These are phyloP conservation scores for Cyclocybe aegerita DNA, from an alignment of 768 basidiomycete species.

Conservation along the genomic window DNA sequence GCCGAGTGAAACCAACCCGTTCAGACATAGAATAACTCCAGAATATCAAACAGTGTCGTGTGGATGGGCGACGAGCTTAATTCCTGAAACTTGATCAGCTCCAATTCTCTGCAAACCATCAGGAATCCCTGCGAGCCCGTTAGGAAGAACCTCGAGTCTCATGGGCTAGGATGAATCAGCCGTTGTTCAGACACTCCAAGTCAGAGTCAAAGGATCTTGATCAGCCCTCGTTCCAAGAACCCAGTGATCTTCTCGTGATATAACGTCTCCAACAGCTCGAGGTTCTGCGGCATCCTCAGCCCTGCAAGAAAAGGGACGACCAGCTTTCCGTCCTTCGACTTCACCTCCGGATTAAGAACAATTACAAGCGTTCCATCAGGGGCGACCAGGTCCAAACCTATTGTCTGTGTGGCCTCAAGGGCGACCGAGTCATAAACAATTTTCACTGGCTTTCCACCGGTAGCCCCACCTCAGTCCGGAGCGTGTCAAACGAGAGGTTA, in stretches of 20 bases:
- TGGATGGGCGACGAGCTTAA: constrained; percentile 38
- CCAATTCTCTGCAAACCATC: constrained; percentile 39
- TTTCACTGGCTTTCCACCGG: constrained; percentile 12
- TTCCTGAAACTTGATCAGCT: constrained; percentile 36
- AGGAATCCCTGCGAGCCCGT: constrained; percentile 41
- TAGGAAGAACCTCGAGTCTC: constrained; percentile 37
- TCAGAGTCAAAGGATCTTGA: constrained; percentile 7
- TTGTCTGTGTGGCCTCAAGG: constrained; percentile 17
- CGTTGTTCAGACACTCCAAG: neutral
- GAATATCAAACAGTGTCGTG: constrained; percentile 14
- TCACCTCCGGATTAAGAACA: constrained; percentile 29
- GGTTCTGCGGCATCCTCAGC: constrained; percentile 9
- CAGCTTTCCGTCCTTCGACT: constrained; percentile 7
- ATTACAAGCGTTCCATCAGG: constrained; percentile 33
- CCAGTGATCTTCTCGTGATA: constrained; percentile 14
- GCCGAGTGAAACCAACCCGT: no score
- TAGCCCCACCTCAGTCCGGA: constrained; percentile 19
- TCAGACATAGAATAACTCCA: no score
- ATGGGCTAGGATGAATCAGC: constrained; percentile 38
- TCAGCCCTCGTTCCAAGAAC: constrained; percentile 16
- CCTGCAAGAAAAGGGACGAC: constrained; percentile 7
- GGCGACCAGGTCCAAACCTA: constrained; percentile 24
- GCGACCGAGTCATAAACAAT: constrained; percentile 26
- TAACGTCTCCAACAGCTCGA: constrained; percentile 7
- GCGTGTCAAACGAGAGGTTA: constrained; percentile 9